Evolutionary conservation across 345 rosid species (phyloP).

Genomic region (Boechera stricta): DNA sequence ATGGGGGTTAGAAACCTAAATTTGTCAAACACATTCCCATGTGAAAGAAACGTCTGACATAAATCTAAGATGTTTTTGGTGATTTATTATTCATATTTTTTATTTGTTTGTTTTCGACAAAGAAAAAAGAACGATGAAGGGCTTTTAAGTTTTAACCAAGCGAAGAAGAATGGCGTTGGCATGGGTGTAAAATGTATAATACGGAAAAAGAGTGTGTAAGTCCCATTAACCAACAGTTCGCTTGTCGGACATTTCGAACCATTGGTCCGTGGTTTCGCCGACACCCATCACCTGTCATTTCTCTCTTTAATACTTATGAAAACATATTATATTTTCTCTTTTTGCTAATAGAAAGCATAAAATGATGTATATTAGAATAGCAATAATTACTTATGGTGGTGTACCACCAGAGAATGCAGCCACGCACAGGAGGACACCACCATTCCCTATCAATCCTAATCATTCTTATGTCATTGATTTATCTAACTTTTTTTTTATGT

Average conservation of each 20-base stretch:
- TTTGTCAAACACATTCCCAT: not conserved
- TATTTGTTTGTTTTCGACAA: not conserved
- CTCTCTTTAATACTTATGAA: not conserved
- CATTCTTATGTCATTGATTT: conserved; percentile 12
- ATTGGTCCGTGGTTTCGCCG: conserved; percentile 40
- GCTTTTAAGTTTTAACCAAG: not conserved
- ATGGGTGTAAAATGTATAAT: conserved; percentile 29
- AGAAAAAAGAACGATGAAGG: not conserved
- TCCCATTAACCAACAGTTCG: conserved; percentile 20
- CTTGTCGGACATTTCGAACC: conserved; percentile 40
- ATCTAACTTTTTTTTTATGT: not conserved
- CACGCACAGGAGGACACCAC: conserved; percentile 45
- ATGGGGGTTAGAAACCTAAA: too few species aligned
- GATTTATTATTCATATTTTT: not conserved
- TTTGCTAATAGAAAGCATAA: conserved; percentile 21
- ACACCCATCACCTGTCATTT: conserved; percentile 35
- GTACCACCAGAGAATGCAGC: conserved; percentile 38
- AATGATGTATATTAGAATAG: conserved; percentile 13
- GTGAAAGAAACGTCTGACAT: conserved; percentile 19
- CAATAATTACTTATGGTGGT: conserved; percentile 28
- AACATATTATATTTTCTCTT: not conserved
- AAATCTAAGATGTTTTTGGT: not conserved
- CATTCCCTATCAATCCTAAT: conserved; percentile 33
- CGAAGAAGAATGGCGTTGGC: conserved; percentile 14
- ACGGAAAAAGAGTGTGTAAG: conserved; percentile 32